phyloP scores from a whole-genome alignment of 805 yeast species.

The Yarrowia sp. region DNA sequence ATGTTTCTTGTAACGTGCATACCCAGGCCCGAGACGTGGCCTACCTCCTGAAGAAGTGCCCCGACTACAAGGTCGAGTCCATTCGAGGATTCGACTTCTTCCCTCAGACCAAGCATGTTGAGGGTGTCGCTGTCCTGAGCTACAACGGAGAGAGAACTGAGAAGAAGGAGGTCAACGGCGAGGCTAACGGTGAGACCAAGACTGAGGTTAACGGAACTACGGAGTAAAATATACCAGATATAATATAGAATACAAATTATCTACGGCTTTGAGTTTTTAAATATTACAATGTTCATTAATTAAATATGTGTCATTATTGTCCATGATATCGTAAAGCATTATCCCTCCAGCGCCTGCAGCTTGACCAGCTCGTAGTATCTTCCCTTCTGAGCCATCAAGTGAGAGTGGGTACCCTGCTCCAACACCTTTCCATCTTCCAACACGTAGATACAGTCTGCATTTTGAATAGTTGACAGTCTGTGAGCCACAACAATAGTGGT shows the following conservation, averaged over 20 bases:
- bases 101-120: slow-evolving; percentile 93
- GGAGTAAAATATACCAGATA: background rate
- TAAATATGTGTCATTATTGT: too few species aligned
- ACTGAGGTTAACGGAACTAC: background rate
- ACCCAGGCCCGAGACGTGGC: slow-evolving; percentile 94
- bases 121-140: slow-evolving; percentile 71
- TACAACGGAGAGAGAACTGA: background rate
- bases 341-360: slow-evolving; percentile 41
- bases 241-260: background rate
- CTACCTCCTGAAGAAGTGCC: slow-evolving; percentile 65
- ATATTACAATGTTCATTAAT: too few species aligned
- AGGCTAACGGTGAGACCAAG: background rate
- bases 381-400: slow-evolving; percentile 44
- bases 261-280: too few species aligned
- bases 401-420: slow-evolving; percentile 57
- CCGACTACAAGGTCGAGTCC: slow-evolving; percentile 69
- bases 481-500: slow-evolving; percentile 87
- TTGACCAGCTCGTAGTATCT: slow-evolving; percentile 43
- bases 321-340: too few species aligned
- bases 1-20: slow-evolving; percentile 95
- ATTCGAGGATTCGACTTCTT: slow-evolving; percentile 94
- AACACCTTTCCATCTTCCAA: slow-evolving; percentile 59
- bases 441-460: slow-evolving; percentile 60
- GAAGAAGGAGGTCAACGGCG: background rate
- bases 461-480: slow-evolving; percentile 65